A percentile compares a stretch with the other conserved stretches of the same genome.
These are phyloP conservation scores for Emmonsiellopsis sp. DNA, from an alignment of 2,329 filamentous ascomycete genomes.

Conservation along the genomic window DNA sequence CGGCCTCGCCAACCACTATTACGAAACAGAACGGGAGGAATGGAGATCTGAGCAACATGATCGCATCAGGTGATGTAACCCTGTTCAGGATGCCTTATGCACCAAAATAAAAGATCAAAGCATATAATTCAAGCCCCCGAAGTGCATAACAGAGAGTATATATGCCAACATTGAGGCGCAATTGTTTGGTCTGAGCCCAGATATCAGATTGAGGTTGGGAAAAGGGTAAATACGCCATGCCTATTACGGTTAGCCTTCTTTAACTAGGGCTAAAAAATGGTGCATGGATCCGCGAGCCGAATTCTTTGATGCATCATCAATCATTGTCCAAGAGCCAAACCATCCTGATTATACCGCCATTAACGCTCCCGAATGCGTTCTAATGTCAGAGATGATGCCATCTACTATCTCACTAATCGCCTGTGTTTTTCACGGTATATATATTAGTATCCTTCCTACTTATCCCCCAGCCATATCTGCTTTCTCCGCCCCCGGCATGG, in stretches of 20 bases:
- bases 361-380: too few relatives aligned
- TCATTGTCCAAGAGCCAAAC: too few relatives aligned
- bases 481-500: too few relatives aligned
- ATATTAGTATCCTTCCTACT: too few relatives aligned
- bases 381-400: too few relatives aligned
- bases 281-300: neutral
- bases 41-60: neutral
- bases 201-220: neutral
- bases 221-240: neutral
- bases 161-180: neutral
- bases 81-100: neutral
- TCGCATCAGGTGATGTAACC: constrained; percentile 3
- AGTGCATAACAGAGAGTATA: neutral
- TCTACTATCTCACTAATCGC: too few relatives aligned
- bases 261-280: neutral
- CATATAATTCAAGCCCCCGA: neutral
- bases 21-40: constrained; percentile 23
- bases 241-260: neutral
- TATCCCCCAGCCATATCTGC: too few relatives aligned
- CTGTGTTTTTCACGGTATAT: too few relatives aligned
- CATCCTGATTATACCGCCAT: too few relatives aligned
- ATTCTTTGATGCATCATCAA: neutral
- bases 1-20: constrained; percentile 33
- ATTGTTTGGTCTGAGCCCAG: neutral
- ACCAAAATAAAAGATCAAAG: neutral